Evolutionary conservation across 2,329 filamentous ascomycete genomes (phyloP).

Genomic region (Aureobasidium namibiae): DNA sequence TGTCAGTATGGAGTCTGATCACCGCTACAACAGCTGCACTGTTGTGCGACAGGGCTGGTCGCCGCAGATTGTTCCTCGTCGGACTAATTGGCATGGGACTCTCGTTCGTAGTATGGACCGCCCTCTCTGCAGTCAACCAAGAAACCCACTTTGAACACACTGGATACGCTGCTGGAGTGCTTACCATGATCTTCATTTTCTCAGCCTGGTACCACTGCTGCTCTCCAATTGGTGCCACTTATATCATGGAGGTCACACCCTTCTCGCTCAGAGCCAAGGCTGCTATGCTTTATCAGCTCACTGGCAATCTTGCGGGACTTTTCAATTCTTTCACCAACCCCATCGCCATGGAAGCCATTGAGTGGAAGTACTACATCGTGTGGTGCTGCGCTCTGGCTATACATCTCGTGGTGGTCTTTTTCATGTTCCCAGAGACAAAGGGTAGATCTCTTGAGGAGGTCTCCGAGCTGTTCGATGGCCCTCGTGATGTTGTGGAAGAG

Average conservation of each 20-base stretch:
- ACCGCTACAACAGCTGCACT: too few relatives aligned
- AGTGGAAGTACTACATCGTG: constrained; percentile 39
- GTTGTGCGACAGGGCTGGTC: too few relatives aligned
- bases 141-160: not conserved
- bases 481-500: too few relatives aligned
- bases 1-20: too few relatives aligned
- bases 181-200: not conserved
- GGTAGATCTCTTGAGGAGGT: constrained; percentile 31
- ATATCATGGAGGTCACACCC: not conserved
- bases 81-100: too few relatives aligned
- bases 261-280: not conserved
- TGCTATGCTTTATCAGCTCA: not conserved
- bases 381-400: constrained; percentile 27
- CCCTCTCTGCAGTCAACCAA: not conserved
- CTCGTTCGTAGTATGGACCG: not conserved
- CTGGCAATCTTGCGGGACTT: not conserved
- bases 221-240: not conserved
- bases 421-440: constrained; percentile 19
- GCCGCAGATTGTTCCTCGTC: too few relatives aligned
- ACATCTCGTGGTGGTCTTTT: constrained; percentile 17
- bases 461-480: constrained; percentile 28
- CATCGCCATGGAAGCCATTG: constrained; percentile 30
- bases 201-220: not conserved
- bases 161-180: not conserved
- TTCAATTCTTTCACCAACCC: constrained; percentile 29